Conservation (phyloP, 441 rosid species). For the Gossypium aridum region DNA sequence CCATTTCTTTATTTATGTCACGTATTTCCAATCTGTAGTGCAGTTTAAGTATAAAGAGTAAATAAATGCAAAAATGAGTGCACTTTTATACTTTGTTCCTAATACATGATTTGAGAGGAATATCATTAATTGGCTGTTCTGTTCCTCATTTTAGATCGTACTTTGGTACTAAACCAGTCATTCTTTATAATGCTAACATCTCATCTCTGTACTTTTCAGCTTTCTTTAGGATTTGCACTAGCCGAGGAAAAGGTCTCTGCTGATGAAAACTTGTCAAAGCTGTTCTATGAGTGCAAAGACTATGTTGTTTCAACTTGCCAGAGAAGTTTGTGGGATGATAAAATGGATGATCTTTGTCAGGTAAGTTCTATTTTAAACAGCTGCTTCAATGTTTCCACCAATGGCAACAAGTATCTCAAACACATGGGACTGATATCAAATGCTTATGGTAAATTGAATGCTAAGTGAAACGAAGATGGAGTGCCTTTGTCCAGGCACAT, state of each 20-base stretch:
- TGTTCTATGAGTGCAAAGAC: conserved; percentile 81
- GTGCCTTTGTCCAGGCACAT: neutral
- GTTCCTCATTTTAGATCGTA: neutral
- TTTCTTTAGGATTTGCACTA: conserved; percentile 63
- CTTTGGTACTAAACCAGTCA: neutral
- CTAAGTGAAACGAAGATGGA: neutral
- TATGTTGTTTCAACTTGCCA: conserved; percentile 60
- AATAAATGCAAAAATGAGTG: neutral
- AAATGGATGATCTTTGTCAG: conserved; percentile 81
- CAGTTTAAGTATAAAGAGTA: neutral
- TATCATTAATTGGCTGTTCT: neutral
- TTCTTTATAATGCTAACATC: conserved; percentile 18
- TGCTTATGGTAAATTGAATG: neutral
- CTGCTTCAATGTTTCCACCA: neutral
- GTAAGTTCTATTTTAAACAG: conserved; percentile 27
- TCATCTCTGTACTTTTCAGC: conserved; percentile 36
- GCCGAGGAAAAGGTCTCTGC: conserved; percentile 52
- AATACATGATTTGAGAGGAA: neutral
- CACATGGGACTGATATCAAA: neutral
- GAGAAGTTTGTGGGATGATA: conserved; percentile 51
- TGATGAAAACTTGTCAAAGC: conserved; percentile 54
- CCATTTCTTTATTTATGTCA: neutral
- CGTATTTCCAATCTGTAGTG: neutral
- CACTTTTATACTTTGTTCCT: neutral
- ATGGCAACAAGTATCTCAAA: neutral